Evolutionary conservation across 345 rosid species (phyloP).

Genomic region (Eucalyptus brandiana): DNA sequence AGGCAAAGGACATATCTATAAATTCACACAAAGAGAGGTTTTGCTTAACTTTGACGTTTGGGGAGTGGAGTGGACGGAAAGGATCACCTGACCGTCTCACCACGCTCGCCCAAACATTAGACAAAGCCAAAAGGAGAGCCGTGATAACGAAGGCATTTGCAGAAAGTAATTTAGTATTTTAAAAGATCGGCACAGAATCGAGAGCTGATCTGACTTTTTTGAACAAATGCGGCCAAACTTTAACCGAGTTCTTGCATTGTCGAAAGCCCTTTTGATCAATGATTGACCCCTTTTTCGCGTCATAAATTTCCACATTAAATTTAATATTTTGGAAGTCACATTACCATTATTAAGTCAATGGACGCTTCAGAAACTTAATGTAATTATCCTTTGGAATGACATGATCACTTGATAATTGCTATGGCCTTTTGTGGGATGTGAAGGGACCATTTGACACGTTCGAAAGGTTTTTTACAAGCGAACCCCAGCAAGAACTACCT

Average conservation of each 20-base stretch:
- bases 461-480: neutral
- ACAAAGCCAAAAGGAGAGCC: neutral
- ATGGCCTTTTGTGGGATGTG: neutral
- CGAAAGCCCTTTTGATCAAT: neutral
- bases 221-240: neutral
- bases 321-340: neutral
- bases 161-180: neutral
- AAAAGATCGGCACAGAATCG: neutral
- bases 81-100: neutral
- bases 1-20: neutral
- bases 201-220: neutral
- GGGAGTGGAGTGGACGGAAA: neutral
- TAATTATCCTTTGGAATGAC: neutral
- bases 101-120: neutral
- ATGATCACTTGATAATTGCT: neutral
- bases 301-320: neutral
- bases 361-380: neutral
- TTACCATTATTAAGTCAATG: neutral
- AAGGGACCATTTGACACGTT: neutral
- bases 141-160: neutral
- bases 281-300: neutral
- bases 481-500: neutral
- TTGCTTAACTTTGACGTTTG: neutral
- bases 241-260: neutral
- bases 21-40: neutral